Evolutionary conservation across 176 grass and related monocot species (phyloP), one percentile per base, ranked within the genome.

Genomic region (Lolium rigidum): DNA sequence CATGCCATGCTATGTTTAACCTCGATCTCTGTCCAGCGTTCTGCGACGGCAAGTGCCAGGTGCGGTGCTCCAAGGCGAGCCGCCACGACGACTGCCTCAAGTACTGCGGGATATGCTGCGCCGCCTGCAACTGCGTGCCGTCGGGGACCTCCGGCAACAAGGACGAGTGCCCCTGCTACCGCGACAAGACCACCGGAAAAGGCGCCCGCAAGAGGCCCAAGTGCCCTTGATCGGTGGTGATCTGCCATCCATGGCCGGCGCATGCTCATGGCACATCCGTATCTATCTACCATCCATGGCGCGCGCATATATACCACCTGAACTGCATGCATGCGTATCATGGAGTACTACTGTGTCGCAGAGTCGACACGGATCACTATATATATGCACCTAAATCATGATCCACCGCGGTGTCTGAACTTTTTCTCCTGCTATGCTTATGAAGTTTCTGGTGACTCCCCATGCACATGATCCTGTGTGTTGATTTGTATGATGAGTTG

Each of bases 111-210:
- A 25, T 95, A 57, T 98, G 96, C 91, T 98, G 93, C 88, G 74
- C 87, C 57, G 70, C 49, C 16, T 98, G 96, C 92, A 74, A 78
- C 74, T 98, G 96, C 71, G 96, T 95, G 83, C 96, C 96, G 62
- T 89, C 93, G 58, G 96, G 93, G 64, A 94, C 93, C 0, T 82
- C 87, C 49, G 93, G 93, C 2, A 78, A 98, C 90, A 98, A 98
- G 90, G 93, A 98, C 73, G 93, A 94, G 86, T 98, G 96, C 86
- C 96, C 96, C 11, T 98, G 96, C 84, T 98, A 98, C 86, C 90
- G 96, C 58, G 96, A 98, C 88, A 98, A 88, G 91, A 88, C 90
- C 77, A 98, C 93, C 56, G 96, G 92, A 5, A 7, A 43, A 0
- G 93, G 93, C 60, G 51, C 26, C 10, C 90, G 70, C 62, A 92